A percentile compares a stretch with the other conserved stretches of the same genome.
Conservation (phyloP, 805 yeast genomes). For the Blastobotrys peoriensis region DNA sequence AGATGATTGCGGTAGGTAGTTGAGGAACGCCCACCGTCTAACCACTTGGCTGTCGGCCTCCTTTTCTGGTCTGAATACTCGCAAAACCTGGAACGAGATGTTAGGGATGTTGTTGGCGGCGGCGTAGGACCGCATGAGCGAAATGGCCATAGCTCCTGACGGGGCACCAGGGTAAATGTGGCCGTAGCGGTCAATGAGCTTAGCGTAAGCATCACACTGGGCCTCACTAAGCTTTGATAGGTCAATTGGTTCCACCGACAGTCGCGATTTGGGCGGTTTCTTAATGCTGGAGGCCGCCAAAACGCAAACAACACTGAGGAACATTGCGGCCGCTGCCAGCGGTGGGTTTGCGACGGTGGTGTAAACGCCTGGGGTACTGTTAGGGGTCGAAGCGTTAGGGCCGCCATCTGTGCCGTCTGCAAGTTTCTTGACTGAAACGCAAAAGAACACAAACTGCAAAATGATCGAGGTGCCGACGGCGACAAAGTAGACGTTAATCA, state of each 20-base stretch:
- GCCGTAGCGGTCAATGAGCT: conserved; percentile 29
- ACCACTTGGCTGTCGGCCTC: background rate
- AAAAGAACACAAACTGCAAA: background rate
- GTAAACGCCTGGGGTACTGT: too few species aligned
- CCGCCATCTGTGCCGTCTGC: background rate
- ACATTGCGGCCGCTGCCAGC: conserved; percentile 12
- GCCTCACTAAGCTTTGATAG: conserved; percentile 20
- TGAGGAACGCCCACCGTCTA: conserved; percentile 1
- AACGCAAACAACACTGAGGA: conserved; percentile 20
- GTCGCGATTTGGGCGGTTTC: conserved; percentile 23
- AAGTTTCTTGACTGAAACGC: background rate
- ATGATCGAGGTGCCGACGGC: background rate
- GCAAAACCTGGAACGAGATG: conserved; percentile 28
- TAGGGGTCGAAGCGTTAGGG: too few species aligned
- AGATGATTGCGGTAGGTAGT: conserved; percentile 1
- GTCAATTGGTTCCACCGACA: conserved; percentile 28
- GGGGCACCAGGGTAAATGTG: conserved; percentile 28
- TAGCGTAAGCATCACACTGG: conserved; percentile 28
- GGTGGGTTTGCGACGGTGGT: conserved; percentile 12
- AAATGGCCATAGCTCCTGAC: conserved; percentile 29
- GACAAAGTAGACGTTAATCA: conserved; percentile 1
- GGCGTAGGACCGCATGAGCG: conserved; percentile 29
- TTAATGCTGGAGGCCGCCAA: conserved; percentile 21
- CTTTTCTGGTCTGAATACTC: conserved; percentile 25
- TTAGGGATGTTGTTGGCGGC: conserved; percentile 20